Conservation (phyloP, 345 rosid genomes). For the Hibiscus syriacus region DNA sequence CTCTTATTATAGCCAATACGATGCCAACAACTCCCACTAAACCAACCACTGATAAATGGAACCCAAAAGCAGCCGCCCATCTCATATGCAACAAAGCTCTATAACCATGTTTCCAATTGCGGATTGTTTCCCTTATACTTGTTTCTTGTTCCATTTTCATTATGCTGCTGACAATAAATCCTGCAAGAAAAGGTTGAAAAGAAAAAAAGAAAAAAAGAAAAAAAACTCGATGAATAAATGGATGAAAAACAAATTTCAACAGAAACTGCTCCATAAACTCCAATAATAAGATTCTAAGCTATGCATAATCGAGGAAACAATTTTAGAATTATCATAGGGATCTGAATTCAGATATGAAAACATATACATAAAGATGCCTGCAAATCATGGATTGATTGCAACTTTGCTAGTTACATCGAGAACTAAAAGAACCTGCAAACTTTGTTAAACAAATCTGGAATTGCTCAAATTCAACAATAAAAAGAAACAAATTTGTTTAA, state of each 20-base stretch:
- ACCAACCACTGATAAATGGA: constrained; percentile 39
- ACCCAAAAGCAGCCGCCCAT: constrained; percentile 35
- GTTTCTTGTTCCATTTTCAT: not conserved
- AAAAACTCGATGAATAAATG: not conserved
- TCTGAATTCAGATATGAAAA: not conserved
- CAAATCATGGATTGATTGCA: not conserved
- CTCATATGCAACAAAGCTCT: constrained; percentile 12
- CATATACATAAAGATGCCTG: not conserved
- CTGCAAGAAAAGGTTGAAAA: not conserved
- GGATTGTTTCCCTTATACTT: constrained; percentile 1
- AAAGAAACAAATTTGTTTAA: no score
- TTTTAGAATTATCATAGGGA: not conserved
- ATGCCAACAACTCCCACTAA: constrained; percentile 51
- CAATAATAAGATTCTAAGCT: not conserved
- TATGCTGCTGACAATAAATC: not conserved
- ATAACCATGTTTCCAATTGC: constrained; percentile 13
- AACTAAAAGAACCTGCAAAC: not conserved
- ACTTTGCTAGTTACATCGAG: not conserved
- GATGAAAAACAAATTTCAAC: not conserved
- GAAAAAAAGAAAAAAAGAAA: not conserved
- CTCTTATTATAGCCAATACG: constrained; percentile 35
- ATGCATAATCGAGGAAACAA: not conserved
- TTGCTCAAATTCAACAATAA: no score
- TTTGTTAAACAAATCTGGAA: no score
- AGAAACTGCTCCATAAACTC: not conserved